phyloP scores from a whole-genome alignment of 805 yeast species.

The Spathaspora boniae region DNA sequence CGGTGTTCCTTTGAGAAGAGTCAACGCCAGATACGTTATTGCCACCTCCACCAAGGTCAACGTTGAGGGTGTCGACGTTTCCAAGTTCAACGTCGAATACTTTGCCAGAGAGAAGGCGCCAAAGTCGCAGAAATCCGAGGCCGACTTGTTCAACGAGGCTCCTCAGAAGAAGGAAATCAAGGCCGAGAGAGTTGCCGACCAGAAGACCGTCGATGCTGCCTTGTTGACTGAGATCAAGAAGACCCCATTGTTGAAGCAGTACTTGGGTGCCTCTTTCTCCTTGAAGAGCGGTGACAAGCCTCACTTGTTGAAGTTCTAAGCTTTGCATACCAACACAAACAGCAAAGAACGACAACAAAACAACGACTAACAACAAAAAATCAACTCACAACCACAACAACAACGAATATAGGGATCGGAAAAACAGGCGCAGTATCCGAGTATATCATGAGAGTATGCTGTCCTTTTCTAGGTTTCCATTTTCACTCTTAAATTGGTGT shows the following conservation, averaged over 20 bases:
- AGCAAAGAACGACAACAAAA: background rate
- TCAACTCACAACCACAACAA: slow-evolving; percentile 1
- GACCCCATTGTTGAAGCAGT: slow-evolving; percentile 95
- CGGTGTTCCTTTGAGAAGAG: slow-evolving; percentile 99
- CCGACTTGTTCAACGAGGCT: slow-evolving; percentile 82
- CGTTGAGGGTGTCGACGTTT: slow-evolving; percentile 75
- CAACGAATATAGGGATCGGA: no score
- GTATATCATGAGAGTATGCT: no score
- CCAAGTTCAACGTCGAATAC: slow-evolving; percentile 91
- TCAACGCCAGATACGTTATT: slow-evolving; percentile 96
- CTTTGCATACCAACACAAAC: slow-evolving; percentile 5
- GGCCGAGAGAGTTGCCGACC: slow-evolving; percentile 95
- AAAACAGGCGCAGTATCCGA: no score
- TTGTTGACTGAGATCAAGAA: slow-evolving; percentile 92
- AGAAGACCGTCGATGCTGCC: slow-evolving; percentile 91
- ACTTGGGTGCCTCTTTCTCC: slow-evolving; percentile 93
- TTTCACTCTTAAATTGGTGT: no score
- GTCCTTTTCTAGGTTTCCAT: no score
- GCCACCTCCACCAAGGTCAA: slow-evolving; percentile 94
- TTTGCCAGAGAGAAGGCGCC: slow-evolving; percentile 92
- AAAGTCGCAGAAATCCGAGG: slow-evolving; percentile 82
- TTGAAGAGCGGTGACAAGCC: slow-evolving; percentile 98
- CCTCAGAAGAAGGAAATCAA: slow-evolving; percentile 79
- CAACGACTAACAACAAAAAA: background rate
- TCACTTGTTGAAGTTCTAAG: slow-evolving; percentile 94